Evolutionary conservation across 306 rosid genomes (phyloP), one percentile per base, ranked within the genome.

Genomic region (Casuarina cunninghamiana): DNA sequence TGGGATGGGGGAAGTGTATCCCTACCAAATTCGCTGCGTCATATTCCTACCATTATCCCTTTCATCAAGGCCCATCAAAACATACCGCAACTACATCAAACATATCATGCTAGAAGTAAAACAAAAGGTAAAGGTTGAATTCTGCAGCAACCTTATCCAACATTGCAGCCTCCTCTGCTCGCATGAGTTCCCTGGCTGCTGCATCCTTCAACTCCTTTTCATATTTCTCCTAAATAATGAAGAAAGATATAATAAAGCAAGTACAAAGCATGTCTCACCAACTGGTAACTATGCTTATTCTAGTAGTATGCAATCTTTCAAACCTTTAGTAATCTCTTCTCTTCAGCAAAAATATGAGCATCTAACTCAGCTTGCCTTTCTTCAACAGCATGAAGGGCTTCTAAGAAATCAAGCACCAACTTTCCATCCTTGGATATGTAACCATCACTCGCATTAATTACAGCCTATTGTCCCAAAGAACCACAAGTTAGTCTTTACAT

Each of bases 351-450:
- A 84, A 75, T 87, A 74, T 4, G 84, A 46, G 92, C 90, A 81
- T 95, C 99, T 80, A 91, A 80, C 65, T 88, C 93, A 74, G 97
- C 97, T 83, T 95, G 97, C 82, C 93, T 89, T 77, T 81, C 78
- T 84, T 93, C 97, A 12, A 96, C 97, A 76, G 96, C 85, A 85
- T 95, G 99, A 86, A 95, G 89, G 80, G 97, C 87, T 90, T 91
- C 87, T 79, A 95, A 77, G 84, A 95, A 95, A 84, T 91, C 97
- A 75, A 91, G 74, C 74, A 93, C 87, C 85, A 95, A 80, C 49
- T 88, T 91, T 66, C 97, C 97, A 89, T 93, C 96, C 85, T 93
- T 88, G 67, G 96, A 76, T 70, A 89, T 74, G 84, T 89, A 87
- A 60, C 87, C 90, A 83, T 87, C 93, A 58, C 86, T 81, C 26